Evolutionary conservation across 2,329 filamentous ascomycete species (phyloP), one percentile per base, ranked within the genome.

Genomic region (Xylariomycetidae sp.): DNA sequence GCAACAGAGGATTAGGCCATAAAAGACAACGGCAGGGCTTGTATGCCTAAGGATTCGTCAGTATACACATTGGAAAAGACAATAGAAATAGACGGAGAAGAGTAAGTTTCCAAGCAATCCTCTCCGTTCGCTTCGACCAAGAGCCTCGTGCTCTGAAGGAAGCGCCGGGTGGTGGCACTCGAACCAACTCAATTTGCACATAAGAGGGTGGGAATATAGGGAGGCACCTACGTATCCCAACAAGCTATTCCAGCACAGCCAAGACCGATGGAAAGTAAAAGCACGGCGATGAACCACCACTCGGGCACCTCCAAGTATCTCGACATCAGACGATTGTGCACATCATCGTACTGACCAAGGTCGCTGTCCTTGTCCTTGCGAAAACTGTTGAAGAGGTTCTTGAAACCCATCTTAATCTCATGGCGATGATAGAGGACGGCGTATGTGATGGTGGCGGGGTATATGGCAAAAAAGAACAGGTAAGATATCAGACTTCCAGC

Each of bases 291-390:
- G 39, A 72, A 76, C 72, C 72, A 75, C 71, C 70, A 75, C 35
- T 73, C 69, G 0, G 72, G 70, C 0, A 69, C 68, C 31, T 49
- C 50, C 23, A 59, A 49, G 20, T 62, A 61, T 13, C 59, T 37
- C 57, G 74, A 76, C 73, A 77, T 77, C 43, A 77, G 46, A 9
- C 70, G 68, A 72, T 77, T 77, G 50, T 77, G 73, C 6, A 77
- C 63, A 15, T 54, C 49, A 28, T 44, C 22, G 34, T 45, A 49
- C 16, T 35, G 28, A 9, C 31, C 49, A 16, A 59, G 49, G 26
- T 63, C 56, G 12, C 50, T 43, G 31, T 52, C 48, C 33, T 61
- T 63, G 36, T 60, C 64, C 45, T 59, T 63, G 28, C 61, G 62
- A 41, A 73, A 61, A 47, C 64, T 66, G 40, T 61, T 62, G 42